A percentile compares a stretch with the other conserved stretches of the same genome.
These are phyloP conservation scores for Rhodotorula toruloides DNA, from an alignment of 768 basidiomycete genomes.

Conservation along the genomic window DNA sequence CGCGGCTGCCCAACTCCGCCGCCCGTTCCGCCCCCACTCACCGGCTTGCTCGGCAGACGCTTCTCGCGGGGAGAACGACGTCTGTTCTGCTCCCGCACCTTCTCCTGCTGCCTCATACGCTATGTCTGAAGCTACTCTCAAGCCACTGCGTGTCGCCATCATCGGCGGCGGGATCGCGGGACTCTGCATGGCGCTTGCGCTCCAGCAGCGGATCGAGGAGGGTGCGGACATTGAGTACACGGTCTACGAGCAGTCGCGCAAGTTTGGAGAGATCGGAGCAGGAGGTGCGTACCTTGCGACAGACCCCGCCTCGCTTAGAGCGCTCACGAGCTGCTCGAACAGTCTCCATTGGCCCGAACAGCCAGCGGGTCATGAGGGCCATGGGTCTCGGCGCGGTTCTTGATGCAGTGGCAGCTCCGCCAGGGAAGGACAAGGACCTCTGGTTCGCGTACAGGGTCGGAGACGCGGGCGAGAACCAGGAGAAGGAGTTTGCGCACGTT, in stretches of 20 bases:
- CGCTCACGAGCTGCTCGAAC: neutral
- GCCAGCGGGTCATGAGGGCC: slow-evolving; percentile 3
- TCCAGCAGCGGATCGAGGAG: neutral
- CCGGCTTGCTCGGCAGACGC: too few species aligned
- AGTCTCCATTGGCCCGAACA: slow-evolving; percentile 3
- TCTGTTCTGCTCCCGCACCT: too few species aligned
- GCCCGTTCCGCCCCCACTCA: too few species aligned
- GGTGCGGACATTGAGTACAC: slow-evolving; percentile 5
- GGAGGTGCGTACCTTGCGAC: neutral
- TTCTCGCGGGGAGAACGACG: too few species aligned
- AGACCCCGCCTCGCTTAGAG: neutral
- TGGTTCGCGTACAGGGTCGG: slow-evolving; percentile 34
- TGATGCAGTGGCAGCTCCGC: neutral
- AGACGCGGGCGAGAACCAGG: slow-evolving; percentile 9
- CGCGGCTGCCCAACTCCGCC: too few species aligned
- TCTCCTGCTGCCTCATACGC: too few species aligned
- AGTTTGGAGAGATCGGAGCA: slow-evolving; percentile 27
- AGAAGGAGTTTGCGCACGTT: slow-evolving; percentile 11
- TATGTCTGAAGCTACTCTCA: too few species aligned
- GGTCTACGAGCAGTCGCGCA: slow-evolving; percentile 8
- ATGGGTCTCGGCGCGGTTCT: slow-evolving; percentile 3
- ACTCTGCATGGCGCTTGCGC: slow-evolving; percentile 7
- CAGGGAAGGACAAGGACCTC: neutral
- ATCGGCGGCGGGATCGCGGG: slow-evolving; percentile 20
- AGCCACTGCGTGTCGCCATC: slow-evolving; percentile 1